Conservation (phyloP, 139 green algal genomes). For the Pycnococcus provasolii region DNA sequence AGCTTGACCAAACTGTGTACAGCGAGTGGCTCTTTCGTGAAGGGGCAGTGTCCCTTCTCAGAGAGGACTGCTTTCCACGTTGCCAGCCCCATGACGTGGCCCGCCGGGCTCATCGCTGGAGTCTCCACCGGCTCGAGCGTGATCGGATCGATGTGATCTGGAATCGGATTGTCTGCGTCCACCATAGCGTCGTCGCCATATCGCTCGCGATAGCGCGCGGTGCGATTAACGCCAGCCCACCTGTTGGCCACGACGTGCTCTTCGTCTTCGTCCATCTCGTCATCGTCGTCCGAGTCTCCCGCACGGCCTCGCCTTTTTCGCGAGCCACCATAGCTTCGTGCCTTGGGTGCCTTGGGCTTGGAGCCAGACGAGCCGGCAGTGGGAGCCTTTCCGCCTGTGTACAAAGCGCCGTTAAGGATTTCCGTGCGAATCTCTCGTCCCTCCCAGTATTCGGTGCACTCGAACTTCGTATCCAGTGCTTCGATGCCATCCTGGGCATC, state of each 20-base stretch:
- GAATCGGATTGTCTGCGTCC: slow-evolving; percentile 55
- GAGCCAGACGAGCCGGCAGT: not conserved
- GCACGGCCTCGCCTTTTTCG: slow-evolving; percentile 1
- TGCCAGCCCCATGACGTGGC: slow-evolving; percentile 80
- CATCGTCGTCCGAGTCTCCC: slow-evolving; percentile 12
- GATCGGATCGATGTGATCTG: slow-evolving; percentile 68
- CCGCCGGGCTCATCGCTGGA: slow-evolving; percentile 45
- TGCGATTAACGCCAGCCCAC: slow-evolving; percentile 55
- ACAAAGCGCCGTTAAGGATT: not conserved
- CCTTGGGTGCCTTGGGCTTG: not conserved
- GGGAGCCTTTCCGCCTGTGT: not conserved
- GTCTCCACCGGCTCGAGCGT: slow-evolving; percentile 39
- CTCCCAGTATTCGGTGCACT: slow-evolving; percentile 62
- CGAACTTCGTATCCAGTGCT: slow-evolving; percentile 54
- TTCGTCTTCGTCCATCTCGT: slow-evolving; percentile 16
- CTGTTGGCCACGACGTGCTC: slow-evolving; percentile 6
- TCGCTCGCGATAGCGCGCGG: slow-evolving; percentile 60
- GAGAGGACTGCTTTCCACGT: slow-evolving; percentile 78
- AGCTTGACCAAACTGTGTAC: slow-evolving; percentile 17
- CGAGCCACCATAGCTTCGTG: not conserved
- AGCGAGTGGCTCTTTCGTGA: slow-evolving; percentile 69
- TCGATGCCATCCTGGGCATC: slow-evolving; percentile 60
- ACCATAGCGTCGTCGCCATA: slow-evolving; percentile 12
- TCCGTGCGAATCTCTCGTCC: slow-evolving; percentile 21
- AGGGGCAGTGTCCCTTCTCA: slow-evolving; percentile 65